phyloP scores from a whole-genome alignment of 768 basidiomycete genomes.

The Boletus insuetus region DNA sequence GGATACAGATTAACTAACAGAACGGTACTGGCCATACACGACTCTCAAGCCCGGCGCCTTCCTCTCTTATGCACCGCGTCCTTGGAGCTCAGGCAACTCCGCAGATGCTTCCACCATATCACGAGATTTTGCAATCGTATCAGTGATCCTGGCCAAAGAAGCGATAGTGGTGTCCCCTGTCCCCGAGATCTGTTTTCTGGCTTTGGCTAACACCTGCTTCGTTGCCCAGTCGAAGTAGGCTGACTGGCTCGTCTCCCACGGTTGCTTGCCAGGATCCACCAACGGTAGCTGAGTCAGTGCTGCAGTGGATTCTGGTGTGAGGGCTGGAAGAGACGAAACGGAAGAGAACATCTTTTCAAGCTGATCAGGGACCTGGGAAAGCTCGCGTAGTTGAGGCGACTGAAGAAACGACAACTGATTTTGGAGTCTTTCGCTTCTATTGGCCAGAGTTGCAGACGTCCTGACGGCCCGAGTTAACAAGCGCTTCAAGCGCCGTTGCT shows the following conservation, averaged over 20 bases:
- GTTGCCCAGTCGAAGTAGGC: conserved; percentile 82
- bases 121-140: conserved; percentile 16
- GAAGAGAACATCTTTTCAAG: conserved; percentile 45
- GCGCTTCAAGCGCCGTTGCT: conserved; percentile 69
- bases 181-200: conserved; percentile 19
- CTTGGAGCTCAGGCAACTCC: neutral
- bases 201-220: conserved; percentile 45
- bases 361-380: conserved; percentile 40
- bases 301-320: conserved; percentile 39
- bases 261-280: conserved; percentile 62
- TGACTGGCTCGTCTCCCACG: conserved; percentile 72
- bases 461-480: conserved; percentile 53
- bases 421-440: conserved; percentile 44
- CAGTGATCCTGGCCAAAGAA: conserved; percentile 18
- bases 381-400: conserved; percentile 37
- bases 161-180: conserved; percentile 21
- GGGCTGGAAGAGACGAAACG: conserved; percentile 48
- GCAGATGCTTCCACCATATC: conserved; percentile 17
- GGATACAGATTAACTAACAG: neutral
- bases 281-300: conserved; percentile 32
- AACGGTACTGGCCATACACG: neutral
- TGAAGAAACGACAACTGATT: conserved; percentile 45
- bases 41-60: neutral
- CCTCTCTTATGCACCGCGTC: neutral
- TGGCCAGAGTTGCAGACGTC: conserved; percentile 43